Conservation (phyloP, 2,329 filamentous ascomycete genomes). For the Aspergillus ibericus region DNA sequence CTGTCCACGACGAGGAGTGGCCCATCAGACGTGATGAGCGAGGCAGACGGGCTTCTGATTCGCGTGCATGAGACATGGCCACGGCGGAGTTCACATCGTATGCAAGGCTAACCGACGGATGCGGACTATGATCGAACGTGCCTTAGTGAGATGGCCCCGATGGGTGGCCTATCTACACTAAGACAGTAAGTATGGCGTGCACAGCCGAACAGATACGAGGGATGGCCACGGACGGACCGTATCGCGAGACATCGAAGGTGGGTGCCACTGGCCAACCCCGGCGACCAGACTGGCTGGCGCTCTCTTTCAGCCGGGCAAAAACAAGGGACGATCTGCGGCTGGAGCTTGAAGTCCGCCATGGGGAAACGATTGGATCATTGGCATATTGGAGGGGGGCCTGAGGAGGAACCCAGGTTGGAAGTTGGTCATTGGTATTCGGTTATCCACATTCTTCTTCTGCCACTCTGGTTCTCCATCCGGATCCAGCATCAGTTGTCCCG, state of each 20-base stretch:
- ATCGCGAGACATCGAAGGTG: neutral
- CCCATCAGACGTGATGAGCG: neutral
- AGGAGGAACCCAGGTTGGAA: neutral
- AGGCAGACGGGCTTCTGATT: constrained; percentile 1
- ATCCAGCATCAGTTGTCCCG: neutral
- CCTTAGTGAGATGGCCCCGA: neutral
- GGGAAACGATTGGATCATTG: neutral
- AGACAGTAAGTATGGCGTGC: neutral
- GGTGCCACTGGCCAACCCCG: neutral
- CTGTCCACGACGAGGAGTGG: constrained; percentile 2
- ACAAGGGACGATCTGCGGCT: neutral
- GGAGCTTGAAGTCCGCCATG: neutral
- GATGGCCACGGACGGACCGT: neutral
- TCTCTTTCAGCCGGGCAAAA: neutral
- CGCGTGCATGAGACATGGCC: constrained; percentile 6
- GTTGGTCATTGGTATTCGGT: neutral
- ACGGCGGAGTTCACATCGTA: neutral
- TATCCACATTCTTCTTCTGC: neutral
- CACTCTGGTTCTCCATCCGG: neutral
- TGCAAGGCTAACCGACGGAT: constrained; percentile 1
- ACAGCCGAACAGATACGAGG: neutral
- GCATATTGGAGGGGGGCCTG: neutral
- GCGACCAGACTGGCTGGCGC: neutral
- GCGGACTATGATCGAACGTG: neutral
- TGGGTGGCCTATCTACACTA: neutral